Conservation (phyloP, 345 rosid species). For the Bruguiera parviflora region DNA sequence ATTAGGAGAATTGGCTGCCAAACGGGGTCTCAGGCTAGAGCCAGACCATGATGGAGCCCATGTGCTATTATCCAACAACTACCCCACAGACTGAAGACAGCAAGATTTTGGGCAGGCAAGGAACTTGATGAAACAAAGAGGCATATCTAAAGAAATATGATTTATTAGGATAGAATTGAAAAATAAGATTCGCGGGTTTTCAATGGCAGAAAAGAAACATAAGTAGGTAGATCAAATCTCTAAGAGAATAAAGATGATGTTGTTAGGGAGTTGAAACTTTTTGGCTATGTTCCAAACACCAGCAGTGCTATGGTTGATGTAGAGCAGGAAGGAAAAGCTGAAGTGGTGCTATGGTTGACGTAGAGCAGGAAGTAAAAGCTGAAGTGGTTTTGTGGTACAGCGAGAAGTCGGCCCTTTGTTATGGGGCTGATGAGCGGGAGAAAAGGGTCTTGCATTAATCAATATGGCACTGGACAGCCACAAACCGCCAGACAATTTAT, state of each 20-base stretch:
- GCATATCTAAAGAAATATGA: slow-evolving; percentile 5
- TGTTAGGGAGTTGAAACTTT: slow-evolving; percentile 23
- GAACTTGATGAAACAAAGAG: slow-evolving; percentile 12
- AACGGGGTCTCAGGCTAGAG: slow-evolving; percentile 10
- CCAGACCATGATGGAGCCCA: slow-evolving; percentile 23
- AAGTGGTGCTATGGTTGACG: slow-evolving; percentile 38
- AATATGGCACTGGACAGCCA: background rate
- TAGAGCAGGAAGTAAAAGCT: slow-evolving; percentile 39
- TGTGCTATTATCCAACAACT: slow-evolving; percentile 16
- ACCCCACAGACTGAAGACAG: slow-evolving; percentile 11
- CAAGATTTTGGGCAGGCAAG: slow-evolving; percentile 11
- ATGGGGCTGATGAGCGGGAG: slow-evolving; percentile 28
- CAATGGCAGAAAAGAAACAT: slow-evolving; percentile 48
- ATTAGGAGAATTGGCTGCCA: slow-evolving; percentile 20
- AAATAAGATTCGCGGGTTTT: slow-evolving; percentile 2
- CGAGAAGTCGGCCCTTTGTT: slow-evolving; percentile 44
- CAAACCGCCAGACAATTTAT: background rate
- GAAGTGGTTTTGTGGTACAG: slow-evolving; percentile 32
- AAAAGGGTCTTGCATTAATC: slow-evolving; percentile 22
- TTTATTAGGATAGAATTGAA: slow-evolving; percentile 8
- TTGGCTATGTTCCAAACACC: slow-evolving; percentile 29
- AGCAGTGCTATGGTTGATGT: slow-evolving; percentile 34
- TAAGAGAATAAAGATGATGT: slow-evolving; percentile 44
- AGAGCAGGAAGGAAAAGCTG: slow-evolving; percentile 39
- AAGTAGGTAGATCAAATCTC: slow-evolving; percentile 34